Conservation (phyloP, 768 basidiomycete species). For the Suillus paluster region DNA sequence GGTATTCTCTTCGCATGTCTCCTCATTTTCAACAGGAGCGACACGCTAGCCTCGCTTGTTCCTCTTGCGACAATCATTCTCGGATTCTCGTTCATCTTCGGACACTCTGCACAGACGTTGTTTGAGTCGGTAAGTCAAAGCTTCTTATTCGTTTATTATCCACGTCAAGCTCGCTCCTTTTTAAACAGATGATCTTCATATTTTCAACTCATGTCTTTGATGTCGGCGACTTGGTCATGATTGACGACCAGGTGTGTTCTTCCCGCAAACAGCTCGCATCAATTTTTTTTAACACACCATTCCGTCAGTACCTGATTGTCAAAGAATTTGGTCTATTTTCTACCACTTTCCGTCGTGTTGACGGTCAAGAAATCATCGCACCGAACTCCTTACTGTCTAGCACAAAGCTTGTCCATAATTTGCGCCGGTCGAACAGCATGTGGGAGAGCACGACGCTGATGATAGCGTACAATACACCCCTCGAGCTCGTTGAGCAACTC, state of each 20-base stretch:
- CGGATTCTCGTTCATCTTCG: slow-evolving; percentile 86
- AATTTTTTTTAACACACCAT: background rate
- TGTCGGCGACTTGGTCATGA: slow-evolving; percentile 82
- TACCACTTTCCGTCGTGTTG: slow-evolving; percentile 78
- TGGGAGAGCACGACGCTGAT: slow-evolving; percentile 73
- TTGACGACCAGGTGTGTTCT: slow-evolving; percentile 63
- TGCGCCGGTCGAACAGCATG: slow-evolving; percentile 77
- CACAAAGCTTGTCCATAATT: slow-evolving; percentile 77
- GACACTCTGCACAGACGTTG: slow-evolving; percentile 76
- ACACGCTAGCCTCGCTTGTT: slow-evolving; percentile 74
- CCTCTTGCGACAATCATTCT: slow-evolving; percentile 81
- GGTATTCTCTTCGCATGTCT: slow-evolving; percentile 69
- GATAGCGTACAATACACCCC: slow-evolving; percentile 70
- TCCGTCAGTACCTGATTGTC: slow-evolving; percentile 43
- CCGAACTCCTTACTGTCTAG: slow-evolving; percentile 75
- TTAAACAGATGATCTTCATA: slow-evolving; percentile 73
- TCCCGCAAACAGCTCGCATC: background rate
- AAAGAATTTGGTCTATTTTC: slow-evolving; percentile 82
- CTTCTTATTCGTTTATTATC: background rate
- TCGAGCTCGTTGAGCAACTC: slow-evolving; percentile 72
- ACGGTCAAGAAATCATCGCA: slow-evolving; percentile 79
- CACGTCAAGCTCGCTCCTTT: slow-evolving; percentile 4
- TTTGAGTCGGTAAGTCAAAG: slow-evolving; percentile 67
- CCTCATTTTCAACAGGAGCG: slow-evolving; percentile 71
- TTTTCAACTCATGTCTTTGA: slow-evolving; percentile 88